Conservation (phyloP, 495 filamentous ascomycete genomes). For the Clavariopsis aquatica region DNA sequence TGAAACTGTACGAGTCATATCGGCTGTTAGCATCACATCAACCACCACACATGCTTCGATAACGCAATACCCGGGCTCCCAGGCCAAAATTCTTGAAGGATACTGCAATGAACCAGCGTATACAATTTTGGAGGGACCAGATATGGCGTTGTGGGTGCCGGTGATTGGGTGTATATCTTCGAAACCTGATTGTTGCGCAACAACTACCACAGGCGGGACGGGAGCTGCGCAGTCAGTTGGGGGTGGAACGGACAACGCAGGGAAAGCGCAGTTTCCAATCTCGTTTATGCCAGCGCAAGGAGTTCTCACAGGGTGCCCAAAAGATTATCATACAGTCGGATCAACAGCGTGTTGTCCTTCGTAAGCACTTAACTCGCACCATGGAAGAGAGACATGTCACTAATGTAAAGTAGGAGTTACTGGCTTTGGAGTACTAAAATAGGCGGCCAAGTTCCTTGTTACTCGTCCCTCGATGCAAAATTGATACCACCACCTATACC, state of each 20-base stretch:
- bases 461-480: conserved; percentile 6
- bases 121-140: conserved; percentile 24
- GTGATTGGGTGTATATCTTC: conserved; percentile 23
- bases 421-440: conserved; percentile 17
- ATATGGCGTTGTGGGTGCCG: conserved; percentile 20
- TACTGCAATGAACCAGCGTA: conserved; percentile 25
- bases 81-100: conserved; percentile 10
- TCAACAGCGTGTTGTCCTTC: conserved; percentile 27
- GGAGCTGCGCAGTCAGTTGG: neutral
- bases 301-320: conserved; percentile 16
- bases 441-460: conserved; percentile 26
- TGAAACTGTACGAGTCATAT: conserved; percentile 7
- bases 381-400: no score
- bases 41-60: conserved; percentile 6
- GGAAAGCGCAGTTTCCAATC: conserved; percentile 9
- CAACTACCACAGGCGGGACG: neutral
- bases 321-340: conserved; percentile 27
- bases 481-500: conserved; percentile 13
- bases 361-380: conserved; percentile 1
- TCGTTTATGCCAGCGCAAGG: conserved; percentile 11
- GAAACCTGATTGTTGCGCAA: conserved; percentile 21
- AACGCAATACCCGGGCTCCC: conserved; percentile 2
- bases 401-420: conserved; percentile 5
- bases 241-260: neutral
- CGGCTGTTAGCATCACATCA: neutral